phyloP scores from a whole-genome alignment of 164 flowering plant species.

The Annona cherimola region DNA sequence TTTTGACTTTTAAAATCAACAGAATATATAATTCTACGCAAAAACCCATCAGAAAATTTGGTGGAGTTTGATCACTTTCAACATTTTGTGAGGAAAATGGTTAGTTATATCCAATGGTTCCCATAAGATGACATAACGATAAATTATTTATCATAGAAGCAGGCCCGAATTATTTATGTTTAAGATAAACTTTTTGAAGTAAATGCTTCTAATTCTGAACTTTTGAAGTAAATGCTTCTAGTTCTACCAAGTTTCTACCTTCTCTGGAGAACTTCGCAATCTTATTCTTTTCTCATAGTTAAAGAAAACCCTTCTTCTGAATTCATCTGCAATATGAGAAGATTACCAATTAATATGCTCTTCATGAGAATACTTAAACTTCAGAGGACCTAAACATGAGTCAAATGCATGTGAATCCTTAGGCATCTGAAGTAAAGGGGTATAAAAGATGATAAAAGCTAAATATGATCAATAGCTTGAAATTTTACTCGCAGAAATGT shows the following conservation, averaged over 20 bases:
- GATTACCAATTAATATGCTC: background rate
- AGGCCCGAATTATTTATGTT: too few species aligned
- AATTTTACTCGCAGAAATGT: background rate
- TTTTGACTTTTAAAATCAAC: too few species aligned
- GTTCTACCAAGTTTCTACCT: slow-evolving; percentile 39
- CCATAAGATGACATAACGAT: too few species aligned
- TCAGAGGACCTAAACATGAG: background rate
- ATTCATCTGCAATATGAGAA: slow-evolving; percentile 52
- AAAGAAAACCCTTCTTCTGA: slow-evolving; percentile 82
- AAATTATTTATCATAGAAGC: too few species aligned
- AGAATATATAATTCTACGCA: too few species aligned
- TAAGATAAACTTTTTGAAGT: too few species aligned
- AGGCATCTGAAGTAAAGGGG: background rate
- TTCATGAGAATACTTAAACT: background rate
- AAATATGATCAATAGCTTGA: background rate
- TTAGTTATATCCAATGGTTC: too few species aligned
- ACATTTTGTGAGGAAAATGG: too few species aligned
- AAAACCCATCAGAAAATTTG: too few species aligned
- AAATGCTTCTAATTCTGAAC: too few species aligned
- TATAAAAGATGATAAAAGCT: too few species aligned
- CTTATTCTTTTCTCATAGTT: slow-evolving; percentile 92
- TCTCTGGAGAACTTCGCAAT: slow-evolving; percentile 84
- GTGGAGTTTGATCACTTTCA: too few species aligned
- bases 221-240: background rate
- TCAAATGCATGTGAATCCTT: background rate